Percentiles rank a stretch among this genome's conserved stretches.
phyloP scores from a whole-genome alignment of 176 grass and related monocot genomes.

The Cenchrus fungigraminus region DNA sequence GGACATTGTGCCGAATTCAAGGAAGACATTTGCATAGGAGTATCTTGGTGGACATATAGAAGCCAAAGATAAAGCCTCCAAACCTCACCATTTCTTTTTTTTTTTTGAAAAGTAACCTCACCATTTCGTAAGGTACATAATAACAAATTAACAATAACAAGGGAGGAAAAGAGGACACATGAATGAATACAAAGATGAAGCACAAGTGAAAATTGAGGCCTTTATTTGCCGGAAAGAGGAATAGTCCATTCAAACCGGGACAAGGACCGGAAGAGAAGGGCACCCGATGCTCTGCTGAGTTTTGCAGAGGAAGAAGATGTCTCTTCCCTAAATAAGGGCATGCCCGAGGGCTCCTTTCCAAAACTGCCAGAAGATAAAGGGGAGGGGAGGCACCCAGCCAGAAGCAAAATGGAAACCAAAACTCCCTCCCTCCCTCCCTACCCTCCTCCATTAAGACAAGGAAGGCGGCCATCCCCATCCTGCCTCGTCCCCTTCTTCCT shows the following conservation, averaged over 20 bases:
- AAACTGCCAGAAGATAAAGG: slow-evolving; percentile 52
- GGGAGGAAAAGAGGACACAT: not conserved
- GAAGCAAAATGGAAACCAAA: slow-evolving; percentile 47
- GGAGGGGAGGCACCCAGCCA: not conserved
- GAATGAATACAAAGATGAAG: no score
- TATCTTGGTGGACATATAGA: no score
- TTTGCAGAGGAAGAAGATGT: not conserved
- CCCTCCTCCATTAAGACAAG: slow-evolving; percentile 19
- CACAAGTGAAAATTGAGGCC: not conserved
- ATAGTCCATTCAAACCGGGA: slow-evolving; percentile 40
- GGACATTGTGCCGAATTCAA: not conserved
- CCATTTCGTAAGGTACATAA: no score
- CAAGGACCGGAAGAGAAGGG: slow-evolving; percentile 15
- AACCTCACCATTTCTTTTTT: no score
- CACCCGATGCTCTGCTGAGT: no score
- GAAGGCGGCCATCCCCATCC: slow-evolving; percentile 6
- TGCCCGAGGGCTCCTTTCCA: slow-evolving; percentile 23
- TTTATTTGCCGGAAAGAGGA: not conserved
- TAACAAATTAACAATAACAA: no score
- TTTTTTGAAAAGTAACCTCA: no score
- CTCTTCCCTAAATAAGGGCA: slow-evolving; percentile 23
- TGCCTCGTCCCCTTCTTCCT: not conserved
- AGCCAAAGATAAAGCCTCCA: no score
- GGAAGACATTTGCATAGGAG: no score
- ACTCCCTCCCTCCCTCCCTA: not conserved